Base-by-base conservation (phyloP, 352 stramenopile genomes). In the Globisporangium radiosum region DNA sequence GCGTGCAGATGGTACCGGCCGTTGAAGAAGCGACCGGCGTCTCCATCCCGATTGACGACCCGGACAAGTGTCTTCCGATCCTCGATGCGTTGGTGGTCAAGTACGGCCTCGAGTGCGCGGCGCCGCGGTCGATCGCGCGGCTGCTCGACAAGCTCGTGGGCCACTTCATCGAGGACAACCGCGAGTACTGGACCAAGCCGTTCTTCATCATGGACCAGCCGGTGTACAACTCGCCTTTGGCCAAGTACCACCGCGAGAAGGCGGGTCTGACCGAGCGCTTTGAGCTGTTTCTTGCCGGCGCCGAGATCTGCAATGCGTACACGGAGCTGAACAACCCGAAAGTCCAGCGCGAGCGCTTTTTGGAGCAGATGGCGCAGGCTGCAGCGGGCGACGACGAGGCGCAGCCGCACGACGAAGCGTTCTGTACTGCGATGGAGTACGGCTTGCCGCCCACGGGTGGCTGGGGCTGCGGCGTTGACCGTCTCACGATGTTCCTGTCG, bases 161-260 rank as follows among this genome's bases (percentile, higher is more conserved):
- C 7, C 79, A 88, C 71, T 94, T 92, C 62, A 92, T 95, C 57
- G 89, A 97, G 66, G 78, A 89, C 69, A 92, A 90, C 71, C 77
- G 76, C 59, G 81, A 76, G 33, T 78, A 92, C 70, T 95, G 86
- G 79, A 81, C 94, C 51, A 97, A 98, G 78, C 97, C 97, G 19
- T 99, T 98, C 38, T 99, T 99, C 75, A 97, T 99, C 47, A 98
- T 96, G 73, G 96, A 99, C 75, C 97, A 99, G 70, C 97, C 97
- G 1, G 83, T 98, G n/a, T 97, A 98, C 80, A 97, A 95, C 67
- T 98, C 90, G 68, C 96, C 96, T n/a, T 75, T 99, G 53, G 93
- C 96, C 57, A 99, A 99, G 89, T 96, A 96, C 57, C 96, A 99
- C 81, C 81, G 93, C 52, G 84, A 78, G 57, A 96, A 96, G 62